Evolutionary conservation across 768 basidiomycete species (phyloP), one percentile per base, ranked within the genome.

Genomic region (Leucocoprinus leucothites): DNA sequence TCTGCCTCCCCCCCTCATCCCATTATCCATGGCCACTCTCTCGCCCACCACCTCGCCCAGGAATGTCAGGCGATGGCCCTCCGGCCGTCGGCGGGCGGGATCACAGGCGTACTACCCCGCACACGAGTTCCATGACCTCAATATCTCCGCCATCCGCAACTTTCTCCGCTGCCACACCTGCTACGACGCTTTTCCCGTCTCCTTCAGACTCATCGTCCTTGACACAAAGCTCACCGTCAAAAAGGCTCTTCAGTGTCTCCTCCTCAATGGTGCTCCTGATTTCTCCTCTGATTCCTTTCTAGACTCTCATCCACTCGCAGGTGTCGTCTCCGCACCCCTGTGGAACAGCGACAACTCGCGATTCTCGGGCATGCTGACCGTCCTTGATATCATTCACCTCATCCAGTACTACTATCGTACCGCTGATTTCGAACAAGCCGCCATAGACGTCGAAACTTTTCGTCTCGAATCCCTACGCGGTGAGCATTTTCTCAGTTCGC

Each of bases 311-410:
- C 42, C 28, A n/a, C 35, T 45, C 42, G 6, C 67, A 97, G 96
- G 94, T 58, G 95, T 98, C 57, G 95, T 98, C 19, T 98, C 97
- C 4, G 97, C 97, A 0, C 96, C 97, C 11, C 77, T 99, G 22
- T 99, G 96, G 93, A 96, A 98, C 75, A 96, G 94, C 69, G 91
- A 94, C 60, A 84, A 82, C 57, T 95, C 92, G 3, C 84, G 78
- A 40, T 99, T 99, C 65, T 92, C 93, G 8, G 97, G 97, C 57
- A 98, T 99, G 96, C 89, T 99, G 65, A 99, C 97, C 8, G 93
- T 98, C n/a, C 82, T 94, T 55, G 97, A 99, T 70, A 94, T 99
- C 69, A 98, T 99, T 56, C 97, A 99, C 69, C 85, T 99, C 60
- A 98, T 99, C 61, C 97, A 99, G 65, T 97, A 95, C 74, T 99